A percentile compares a stretch with the other conserved stretches of the same genome.
These are phyloP conservation scores for Nematodospora valgi DNA, from an alignment of 805 yeast species.

Conservation along the genomic window DNA sequence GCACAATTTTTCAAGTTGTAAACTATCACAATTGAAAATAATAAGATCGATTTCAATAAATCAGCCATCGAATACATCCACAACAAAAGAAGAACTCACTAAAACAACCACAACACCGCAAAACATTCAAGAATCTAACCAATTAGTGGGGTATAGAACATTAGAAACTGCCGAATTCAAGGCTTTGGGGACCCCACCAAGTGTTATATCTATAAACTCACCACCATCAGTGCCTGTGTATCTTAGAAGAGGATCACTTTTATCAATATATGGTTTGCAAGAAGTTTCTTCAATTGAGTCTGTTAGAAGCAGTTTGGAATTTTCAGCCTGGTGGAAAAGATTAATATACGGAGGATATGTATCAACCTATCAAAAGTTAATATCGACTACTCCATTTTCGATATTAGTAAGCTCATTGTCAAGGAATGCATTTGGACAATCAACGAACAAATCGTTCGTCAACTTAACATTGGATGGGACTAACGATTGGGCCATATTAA, in stretches of 20 bases:
- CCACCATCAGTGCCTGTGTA: conserved; percentile 59
- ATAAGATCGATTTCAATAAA: conserved; percentile 11
- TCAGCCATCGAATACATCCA: conserved; percentile 7
- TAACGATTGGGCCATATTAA: conserved; percentile 59
- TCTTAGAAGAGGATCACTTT: conserved; percentile 46
- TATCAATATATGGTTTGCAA: conserved; percentile 41
- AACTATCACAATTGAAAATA: conserved; percentile 3
- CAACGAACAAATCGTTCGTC: conserved; percentile 37
- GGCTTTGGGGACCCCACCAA: conserved; percentile 12
- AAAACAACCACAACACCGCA: conserved; percentile 8
- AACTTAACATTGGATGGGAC: conserved; percentile 53
- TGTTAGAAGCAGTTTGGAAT: conserved; percentile 24
- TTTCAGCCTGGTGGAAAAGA: conserved; percentile 38
- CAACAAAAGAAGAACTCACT: conserved; percentile 2
- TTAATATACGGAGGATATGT: conserved; percentile 43
- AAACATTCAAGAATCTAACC: conserved; percentile 12
- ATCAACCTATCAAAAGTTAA: conserved; percentile 44
- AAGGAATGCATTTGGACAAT: conserved; percentile 13
- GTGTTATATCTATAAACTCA: conserved; percentile 46
- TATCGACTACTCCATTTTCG: conserved; percentile 46
- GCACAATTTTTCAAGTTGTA: no score
- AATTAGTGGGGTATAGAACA: conserved; percentile 14
- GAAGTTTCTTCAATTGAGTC: conserved; percentile 15
- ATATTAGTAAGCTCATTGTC: conserved; percentile 39
- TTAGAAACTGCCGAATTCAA: conserved; percentile 26